Evolutionary conservation across 345 rosid species (phyloP).

Genomic region (Fremontodendron californicum): DNA sequence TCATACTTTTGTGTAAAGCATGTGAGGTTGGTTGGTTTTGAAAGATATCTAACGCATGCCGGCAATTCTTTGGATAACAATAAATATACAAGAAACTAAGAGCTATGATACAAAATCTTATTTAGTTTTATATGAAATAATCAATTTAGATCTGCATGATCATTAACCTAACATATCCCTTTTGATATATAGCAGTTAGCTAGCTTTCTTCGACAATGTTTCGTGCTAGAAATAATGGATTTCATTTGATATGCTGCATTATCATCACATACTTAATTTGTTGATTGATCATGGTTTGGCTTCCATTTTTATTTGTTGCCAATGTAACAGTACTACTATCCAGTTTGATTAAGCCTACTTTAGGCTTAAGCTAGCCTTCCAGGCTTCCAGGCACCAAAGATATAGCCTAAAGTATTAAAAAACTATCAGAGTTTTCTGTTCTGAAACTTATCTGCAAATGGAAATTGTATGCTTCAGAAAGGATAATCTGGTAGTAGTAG

Average conservation of each 20-base stretch:
- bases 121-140: slow-evolving; percentile 6
- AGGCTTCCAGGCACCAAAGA: not conserved
- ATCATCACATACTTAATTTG: not conserved
- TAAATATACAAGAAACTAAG: slow-evolving; percentile 3
- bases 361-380: not conserved
- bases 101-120: not conserved
- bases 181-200: not conserved
- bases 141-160: slow-evolving; percentile 31
- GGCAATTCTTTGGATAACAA: slow-evolving; percentile 17
- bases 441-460: not conserved
- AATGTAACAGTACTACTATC: not conserved
- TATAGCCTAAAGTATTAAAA: not conserved
- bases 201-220: slow-evolving; percentile 18
- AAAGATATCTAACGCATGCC: slow-evolving; percentile 36
- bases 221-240: slow-evolving; percentile 25
- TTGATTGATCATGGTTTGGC: not conserved
- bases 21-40: slow-evolving; percentile 35
- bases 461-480: not conserved
- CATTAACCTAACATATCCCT: slow-evolving; percentile 28
- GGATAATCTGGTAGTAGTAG: not conserved
- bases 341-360: not conserved
- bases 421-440: not conserved
- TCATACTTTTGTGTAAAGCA: slow-evolving; percentile 13
- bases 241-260: not conserved
- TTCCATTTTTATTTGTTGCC: not conserved